These are phyloP conservation scores for Lactifluus pinguis DNA, from an alignment of 768 basidiomycete species.

Conservation along the genomic window DNA sequence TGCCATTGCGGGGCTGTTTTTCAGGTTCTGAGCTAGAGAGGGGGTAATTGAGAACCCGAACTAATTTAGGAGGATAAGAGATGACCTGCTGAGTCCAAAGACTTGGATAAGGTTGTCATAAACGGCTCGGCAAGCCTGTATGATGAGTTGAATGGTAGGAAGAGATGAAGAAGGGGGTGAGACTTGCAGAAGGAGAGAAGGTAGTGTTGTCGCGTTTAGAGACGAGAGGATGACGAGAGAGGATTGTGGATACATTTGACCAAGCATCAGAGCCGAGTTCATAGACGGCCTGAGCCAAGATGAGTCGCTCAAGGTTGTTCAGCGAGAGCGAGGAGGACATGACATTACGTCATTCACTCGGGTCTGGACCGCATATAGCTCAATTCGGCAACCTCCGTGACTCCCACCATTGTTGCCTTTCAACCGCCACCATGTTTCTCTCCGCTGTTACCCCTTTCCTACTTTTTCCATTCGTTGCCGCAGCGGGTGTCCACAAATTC, in stretches of 20 bases:
- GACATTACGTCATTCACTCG: slow-evolving; percentile 3
- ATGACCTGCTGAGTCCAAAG: slow-evolving; percentile 8
- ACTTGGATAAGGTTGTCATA: not conserved
- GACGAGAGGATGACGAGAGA: slow-evolving; percentile 64
- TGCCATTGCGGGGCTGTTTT: slow-evolving; percentile 44
- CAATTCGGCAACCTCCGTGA: not conserved
- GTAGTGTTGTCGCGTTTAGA: slow-evolving; percentile 45
- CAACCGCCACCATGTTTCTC: slow-evolving; percentile 35
- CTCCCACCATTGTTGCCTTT: not conserved
- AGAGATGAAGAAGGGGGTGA: slow-evolving; percentile 9
- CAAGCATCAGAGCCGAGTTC: slow-evolving; percentile 68
- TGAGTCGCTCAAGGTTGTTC: slow-evolving; percentile 54
- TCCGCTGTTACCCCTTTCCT: slow-evolving; percentile 33
- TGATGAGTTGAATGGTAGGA: not conserved
- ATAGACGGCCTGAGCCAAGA: slow-evolving; percentile 82
- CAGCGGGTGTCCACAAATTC: slow-evolving; percentile 66
- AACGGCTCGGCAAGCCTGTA: slow-evolving; percentile 2
- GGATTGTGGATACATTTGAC: slow-evolving; percentile 53
- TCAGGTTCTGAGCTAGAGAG: slow-evolving; percentile 23
- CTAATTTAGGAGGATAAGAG: not conserved
- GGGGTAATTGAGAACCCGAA: not conserved
- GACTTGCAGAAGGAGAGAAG: slow-evolving; percentile 57
- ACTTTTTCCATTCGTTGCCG: slow-evolving; percentile 39
- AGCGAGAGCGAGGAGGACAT: not conserved
- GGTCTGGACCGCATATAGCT: too few species aligned